These are phyloP conservation scores for Pascua sp. DNA, from an alignment of 1,284 basidiomycete genomes.

Conservation along the genomic window DNA sequence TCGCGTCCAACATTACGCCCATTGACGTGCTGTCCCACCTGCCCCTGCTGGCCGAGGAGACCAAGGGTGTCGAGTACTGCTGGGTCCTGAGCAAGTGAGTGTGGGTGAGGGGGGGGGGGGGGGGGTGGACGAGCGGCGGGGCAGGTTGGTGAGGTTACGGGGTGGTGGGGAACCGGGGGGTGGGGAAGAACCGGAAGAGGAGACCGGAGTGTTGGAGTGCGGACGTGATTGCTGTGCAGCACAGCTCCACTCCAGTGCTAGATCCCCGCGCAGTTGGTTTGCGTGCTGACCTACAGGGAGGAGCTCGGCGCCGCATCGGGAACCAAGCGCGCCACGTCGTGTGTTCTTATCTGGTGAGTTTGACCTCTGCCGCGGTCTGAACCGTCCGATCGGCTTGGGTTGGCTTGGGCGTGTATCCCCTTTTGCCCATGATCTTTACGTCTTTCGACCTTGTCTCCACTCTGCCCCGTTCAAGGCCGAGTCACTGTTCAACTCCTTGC, in stretches of 20 bases:
- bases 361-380: constrained; percentile 23
- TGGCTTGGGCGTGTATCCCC: neutral
- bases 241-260: neutral
- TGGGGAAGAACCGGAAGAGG: neutral
- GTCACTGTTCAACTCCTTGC: no score
- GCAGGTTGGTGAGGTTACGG: no score
- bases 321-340: constrained; percentile 96
- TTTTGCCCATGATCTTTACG: no score
- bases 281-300: constrained; percentile 59
- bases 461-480: no score
- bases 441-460: no score
- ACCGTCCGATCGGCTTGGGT: neutral
- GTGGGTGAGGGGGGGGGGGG: neutral
- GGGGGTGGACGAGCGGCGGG: no score
- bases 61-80: constrained; percentile 80
- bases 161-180: no score
- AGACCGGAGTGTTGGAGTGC: neutral
- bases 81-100: constrained; percentile 51
- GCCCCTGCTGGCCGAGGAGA: constrained; percentile 91
- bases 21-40: constrained; percentile 98
- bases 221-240: neutral
- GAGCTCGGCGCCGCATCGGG: constrained; percentile 92
- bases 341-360: constrained; percentile 73
- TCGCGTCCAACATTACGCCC: constrained; percentile 96
- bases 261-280: constrained; percentile 24